Conservation (phyloP, 257 asterid species). For the Solanum sejunctum region DNA sequence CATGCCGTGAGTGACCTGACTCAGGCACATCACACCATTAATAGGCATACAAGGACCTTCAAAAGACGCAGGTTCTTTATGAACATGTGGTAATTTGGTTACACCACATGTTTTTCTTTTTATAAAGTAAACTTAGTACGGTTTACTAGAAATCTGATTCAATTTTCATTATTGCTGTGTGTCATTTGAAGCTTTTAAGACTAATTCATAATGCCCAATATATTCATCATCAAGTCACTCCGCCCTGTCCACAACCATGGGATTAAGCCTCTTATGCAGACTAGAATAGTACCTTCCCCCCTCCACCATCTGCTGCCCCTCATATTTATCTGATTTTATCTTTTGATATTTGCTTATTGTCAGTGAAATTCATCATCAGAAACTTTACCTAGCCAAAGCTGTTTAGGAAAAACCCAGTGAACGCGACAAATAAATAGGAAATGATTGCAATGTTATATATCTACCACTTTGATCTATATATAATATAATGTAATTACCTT, state of each 20-base stretch:
- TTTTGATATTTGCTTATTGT: neutral
- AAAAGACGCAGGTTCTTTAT: neutral
- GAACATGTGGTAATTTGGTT: neutral
- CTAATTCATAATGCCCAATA: neutral
- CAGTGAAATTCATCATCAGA: neutral
- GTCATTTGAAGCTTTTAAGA: neutral
- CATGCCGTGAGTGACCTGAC: conserved; percentile 53
- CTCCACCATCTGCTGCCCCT: neutral
- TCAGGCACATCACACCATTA: neutral
- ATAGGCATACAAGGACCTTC: neutral
- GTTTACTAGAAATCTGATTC: neutral
- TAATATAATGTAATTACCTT: neutral
- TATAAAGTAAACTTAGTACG: neutral
- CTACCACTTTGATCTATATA: too few species aligned
- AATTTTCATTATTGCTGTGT: neutral
- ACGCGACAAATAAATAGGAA: too few species aligned
- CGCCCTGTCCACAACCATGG: neutral
- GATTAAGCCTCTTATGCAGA: neutral
- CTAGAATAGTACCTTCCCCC: neutral
- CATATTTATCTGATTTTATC: neutral
- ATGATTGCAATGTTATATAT: too few species aligned
- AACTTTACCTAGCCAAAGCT: too few species aligned
- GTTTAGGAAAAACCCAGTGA: too few species aligned
- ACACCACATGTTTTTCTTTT: neutral
- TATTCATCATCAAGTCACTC: neutral